Conservation (phyloP, 2,329 filamentous ascomycete genomes). For the Metarhizium brunneum region DNA sequence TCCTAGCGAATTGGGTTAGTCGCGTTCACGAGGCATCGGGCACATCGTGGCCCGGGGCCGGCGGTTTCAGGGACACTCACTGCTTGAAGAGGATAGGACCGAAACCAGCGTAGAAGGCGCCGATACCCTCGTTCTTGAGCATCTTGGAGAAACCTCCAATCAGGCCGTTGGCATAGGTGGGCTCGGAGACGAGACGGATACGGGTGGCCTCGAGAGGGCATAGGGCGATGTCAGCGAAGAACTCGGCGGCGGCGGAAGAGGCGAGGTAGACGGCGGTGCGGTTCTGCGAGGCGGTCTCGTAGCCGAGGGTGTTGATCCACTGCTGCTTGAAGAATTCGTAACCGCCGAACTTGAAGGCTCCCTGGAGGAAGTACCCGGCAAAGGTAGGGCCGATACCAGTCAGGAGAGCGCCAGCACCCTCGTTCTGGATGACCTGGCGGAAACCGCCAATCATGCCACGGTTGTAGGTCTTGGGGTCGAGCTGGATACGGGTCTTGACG, state of each 20-base stretch:
- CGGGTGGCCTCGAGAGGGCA: constrained; percentile 89
- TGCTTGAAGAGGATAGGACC: constrained; percentile 66
- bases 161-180: constrained; percentile 74
- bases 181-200: constrained; percentile 86
- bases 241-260: constrained; percentile 55
- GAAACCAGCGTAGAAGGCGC: constrained; percentile 86
- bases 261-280: constrained; percentile 74
- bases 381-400: constrained; percentile 80
- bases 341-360: constrained; percentile 87
- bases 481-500: constrained; percentile 93
- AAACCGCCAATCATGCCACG: constrained; percentile 77
- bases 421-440: constrained; percentile 72
- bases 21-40: background rate
- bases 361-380: constrained; percentile 90
- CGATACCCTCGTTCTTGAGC: constrained; percentile 69
- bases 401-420: constrained; percentile 78
- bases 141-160: constrained; percentile 77
- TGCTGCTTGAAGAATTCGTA: constrained; percentile 97
- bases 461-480: constrained; percentile 86
- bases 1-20: constrained; percentile 35
- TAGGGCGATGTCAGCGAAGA: constrained; percentile 71
- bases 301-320: constrained; percentile 69
- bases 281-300: constrained; percentile 69
- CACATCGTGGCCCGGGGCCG: background rate
- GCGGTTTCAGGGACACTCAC: constrained; percentile 18